Percentiles rank a stretch among this genome's conserved stretches.
phyloP scores from a whole-genome alignment of 352 stramenopile genomes.

The Phytophthora sp. region DNA sequence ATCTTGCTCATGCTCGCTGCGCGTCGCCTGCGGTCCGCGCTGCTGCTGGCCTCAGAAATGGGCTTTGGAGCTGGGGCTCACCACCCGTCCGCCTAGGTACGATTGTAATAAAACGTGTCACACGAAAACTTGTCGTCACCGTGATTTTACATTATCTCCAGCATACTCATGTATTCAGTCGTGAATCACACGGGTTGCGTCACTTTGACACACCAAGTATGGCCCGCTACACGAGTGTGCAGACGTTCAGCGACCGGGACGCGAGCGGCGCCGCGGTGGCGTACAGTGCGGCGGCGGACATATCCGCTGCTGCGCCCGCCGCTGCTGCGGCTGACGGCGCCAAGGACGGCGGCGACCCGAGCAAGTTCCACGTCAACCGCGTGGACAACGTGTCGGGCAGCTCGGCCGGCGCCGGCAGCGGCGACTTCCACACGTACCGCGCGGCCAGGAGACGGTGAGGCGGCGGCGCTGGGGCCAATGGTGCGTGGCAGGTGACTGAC shows the following conservation, averaged over 20 bases:
- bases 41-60: slow-evolving; percentile 23
- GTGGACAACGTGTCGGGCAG: slow-evolving; percentile 97
- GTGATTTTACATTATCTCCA: no score
- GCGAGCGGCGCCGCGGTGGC: slow-evolving; percentile 71
- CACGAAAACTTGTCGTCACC: no score
- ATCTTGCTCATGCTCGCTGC: slow-evolving; percentile 78
- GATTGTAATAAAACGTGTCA: no score
- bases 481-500: background rate
- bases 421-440: slow-evolving; percentile 98
- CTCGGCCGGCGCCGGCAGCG: slow-evolving; percentile 92
- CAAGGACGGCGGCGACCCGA: slow-evolving; percentile 21
- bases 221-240: slow-evolving; percentile 82
- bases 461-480: no score
- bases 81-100: no score
- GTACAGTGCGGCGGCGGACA: slow-evolving; percentile 31
- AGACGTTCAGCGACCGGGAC: slow-evolving; percentile 88
- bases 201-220: no score
- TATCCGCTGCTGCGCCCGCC: slow-evolving; percentile 3
- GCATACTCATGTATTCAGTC: no score
- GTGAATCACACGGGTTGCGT: no score
- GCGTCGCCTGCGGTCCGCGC: no score
- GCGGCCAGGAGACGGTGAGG: slow-evolving; percentile 84
- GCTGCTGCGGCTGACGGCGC: background rate
- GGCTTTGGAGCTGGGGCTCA: background rate
- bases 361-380: slow-evolving; percentile 64